phyloP scores from a whole-genome alignment of 2,329 filamentous ascomycete species.

The Daldinia sp. region DNA sequence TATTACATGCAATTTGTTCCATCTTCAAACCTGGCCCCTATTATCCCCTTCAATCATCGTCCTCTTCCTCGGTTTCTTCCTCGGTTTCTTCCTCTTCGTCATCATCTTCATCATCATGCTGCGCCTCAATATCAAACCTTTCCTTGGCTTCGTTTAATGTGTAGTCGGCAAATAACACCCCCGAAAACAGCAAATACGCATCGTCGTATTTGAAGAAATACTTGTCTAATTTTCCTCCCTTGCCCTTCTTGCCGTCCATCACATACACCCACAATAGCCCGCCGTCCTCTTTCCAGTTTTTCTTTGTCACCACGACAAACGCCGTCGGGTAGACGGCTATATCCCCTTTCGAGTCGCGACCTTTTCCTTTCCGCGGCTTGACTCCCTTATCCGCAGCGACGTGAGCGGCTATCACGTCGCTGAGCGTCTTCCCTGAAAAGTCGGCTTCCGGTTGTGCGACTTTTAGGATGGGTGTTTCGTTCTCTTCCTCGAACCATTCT shows the following conservation, averaged over 20 bases:
- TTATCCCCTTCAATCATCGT: neutral
- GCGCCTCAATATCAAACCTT: neutral
- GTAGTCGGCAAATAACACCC: neutral
- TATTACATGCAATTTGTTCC: neutral
- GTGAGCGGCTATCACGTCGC: constrained; percentile 13
- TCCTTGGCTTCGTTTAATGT: neutral
- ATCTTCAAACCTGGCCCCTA: too few species aligned
- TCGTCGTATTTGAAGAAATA: constrained; percentile 2
- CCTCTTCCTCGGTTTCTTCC: neutral
- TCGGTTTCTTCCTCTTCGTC: neutral
- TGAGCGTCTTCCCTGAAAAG: constrained; percentile 12
- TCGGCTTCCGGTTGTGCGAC: constrained; percentile 1
- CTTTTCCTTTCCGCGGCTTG: neutral
- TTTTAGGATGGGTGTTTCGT: constrained; percentile 38
- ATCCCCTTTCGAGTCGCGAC: neutral
- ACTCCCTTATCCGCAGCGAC: constrained; percentile 8
- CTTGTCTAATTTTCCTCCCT: constrained; percentile 2
- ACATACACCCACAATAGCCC: constrained; percentile 4
- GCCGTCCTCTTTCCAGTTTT: neutral
- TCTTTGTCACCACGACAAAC: constrained; percentile 4
- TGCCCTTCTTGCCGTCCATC: neutral
- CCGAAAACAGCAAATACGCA: neutral
- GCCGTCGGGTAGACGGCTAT: neutral
- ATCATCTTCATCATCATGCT: neutral
- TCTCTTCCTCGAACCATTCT: neutral